A percentile compares a stretch with the other conserved stretches of the same genome.
These are phyloP conservation scores for Macaranga tanarius DNA, from an alignment of 441 rosid genomes.

Conservation along the genomic window DNA sequence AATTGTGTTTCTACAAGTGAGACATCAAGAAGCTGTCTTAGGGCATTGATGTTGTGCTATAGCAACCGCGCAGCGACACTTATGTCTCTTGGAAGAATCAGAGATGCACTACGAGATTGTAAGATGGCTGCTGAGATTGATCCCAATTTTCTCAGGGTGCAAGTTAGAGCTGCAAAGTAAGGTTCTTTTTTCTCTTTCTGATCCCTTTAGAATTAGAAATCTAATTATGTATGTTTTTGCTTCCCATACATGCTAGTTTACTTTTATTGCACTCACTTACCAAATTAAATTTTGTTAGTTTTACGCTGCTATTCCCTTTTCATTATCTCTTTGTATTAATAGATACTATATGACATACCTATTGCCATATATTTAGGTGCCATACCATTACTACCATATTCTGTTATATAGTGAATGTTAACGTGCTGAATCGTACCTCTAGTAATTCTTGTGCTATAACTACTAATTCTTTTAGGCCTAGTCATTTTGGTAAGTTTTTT, in stretches of 20 bases:
- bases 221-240: neutral
- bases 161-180: constrained; percentile 95
- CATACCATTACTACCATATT: too few relatives aligned
- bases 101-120: constrained; percentile 89
- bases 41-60: constrained; percentile 89
- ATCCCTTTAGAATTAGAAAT: neutral
- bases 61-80: constrained; percentile 96
- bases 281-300: neutral
- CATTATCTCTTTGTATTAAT: neutral
- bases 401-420: neutral
- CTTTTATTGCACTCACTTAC: neutral
- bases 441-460: neutral
- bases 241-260: neutral
- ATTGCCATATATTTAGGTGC: neutral
- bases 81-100: constrained; percentile 87
- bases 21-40: constrained; percentile 74
- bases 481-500: constrained; percentile 1
- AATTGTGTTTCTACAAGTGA: constrained; percentile 60
- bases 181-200: constrained; percentile 26
- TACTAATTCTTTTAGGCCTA: neutral
- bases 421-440: neutral
- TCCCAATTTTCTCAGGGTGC: constrained; percentile 78
- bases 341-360: neutral
- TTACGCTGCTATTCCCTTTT: neutral
- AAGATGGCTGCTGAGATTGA: constrained; percentile 78